Evolutionary conservation across 441 rosid species (phyloP), one percentile per base, ranked within the genome.

Genomic region (Francoa sonchifolia): DNA sequence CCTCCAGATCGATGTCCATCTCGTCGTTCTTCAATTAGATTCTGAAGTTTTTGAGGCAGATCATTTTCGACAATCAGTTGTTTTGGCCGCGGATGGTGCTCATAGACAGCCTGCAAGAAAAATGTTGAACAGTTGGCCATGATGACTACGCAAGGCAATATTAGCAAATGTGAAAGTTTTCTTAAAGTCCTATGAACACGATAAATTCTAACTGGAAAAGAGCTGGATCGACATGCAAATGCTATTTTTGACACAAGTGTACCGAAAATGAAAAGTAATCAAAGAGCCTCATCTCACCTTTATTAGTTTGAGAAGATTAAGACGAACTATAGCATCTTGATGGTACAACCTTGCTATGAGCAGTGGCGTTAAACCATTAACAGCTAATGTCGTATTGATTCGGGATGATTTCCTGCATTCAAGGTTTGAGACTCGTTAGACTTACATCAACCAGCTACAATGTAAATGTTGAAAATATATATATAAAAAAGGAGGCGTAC

Each of bases 261-360:
- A n/a, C n/a, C n/a, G n/a, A n/a, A n/a, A n/a, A n/a, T n/a, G n/a
- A n/a, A n/a, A n/a, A n/a, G n/a, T n/a, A n/a, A n/a, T n/a, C n/a
- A n/a, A n/a, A n/a, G n/a, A n/a, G n/a, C n/a, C n/a, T n/a, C n/a
- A n/a, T n/a, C 52, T 20, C 11, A 79, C 99, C 99, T 86, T 90
- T 25, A 90, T 90, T 50, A 83, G 67, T 63, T 90, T 90, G 33
- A 86, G 83, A 50, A 90, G 76, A 69, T 82, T 90, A 47, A 86
- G 93, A 29, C 99, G 87, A 33, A 95, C 96, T 55, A 90, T 86
- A 14, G 99, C 99, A 64, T 90, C 96, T 62, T 78, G 96, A 57
- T 86, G 95, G 52, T 83, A 95, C 67, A 90, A 68, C 63, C 92
- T 78, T 34, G 77, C 65, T 25, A 90, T 76, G 9, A 90, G 87